Evolutionary conservation across 2,329 filamentous ascomycete genomes (phyloP).

Genomic region (Juglanconis sp.): DNA sequence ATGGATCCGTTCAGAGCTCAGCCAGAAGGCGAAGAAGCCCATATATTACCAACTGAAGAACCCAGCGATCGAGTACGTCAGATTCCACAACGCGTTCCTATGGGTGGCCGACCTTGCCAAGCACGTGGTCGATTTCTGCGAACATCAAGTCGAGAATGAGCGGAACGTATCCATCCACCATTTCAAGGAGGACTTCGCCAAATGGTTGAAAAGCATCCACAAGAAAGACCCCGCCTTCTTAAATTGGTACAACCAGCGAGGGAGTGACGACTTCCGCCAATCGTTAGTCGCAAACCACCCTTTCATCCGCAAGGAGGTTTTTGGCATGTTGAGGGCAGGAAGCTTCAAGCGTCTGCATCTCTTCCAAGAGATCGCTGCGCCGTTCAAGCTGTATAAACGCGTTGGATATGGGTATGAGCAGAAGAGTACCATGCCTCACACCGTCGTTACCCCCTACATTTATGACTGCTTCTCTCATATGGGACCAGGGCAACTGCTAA

Average conservation of each 20-base stretch:
- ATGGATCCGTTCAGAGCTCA: constrained; percentile 59
- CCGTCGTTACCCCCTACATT: constrained; percentile 69
- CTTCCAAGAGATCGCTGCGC: constrained; percentile 48
- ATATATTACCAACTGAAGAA: constrained; percentile 63
- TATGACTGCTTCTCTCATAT: constrained; percentile 62
- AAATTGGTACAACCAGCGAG: constrained; percentile 51
- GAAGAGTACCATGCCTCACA: constrained; percentile 32
- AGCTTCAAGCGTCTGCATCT: constrained; percentile 37
- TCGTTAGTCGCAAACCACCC: constrained; percentile 56
- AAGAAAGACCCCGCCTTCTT: constrained; percentile 37
- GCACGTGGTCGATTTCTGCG: constrained; percentile 67
- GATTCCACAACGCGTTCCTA: constrained; percentile 61
- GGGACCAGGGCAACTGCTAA: constrained; percentile 54
- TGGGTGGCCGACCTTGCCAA: constrained; percentile 73
- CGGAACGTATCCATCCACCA: constrained; percentile 46
- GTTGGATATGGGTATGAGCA: not conserved
- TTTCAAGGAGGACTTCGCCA: constrained; percentile 56
- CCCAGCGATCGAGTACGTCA: constrained; percentile 58
- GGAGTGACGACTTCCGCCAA: constrained; percentile 58
- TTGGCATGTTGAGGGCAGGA: constrained; percentile 40
- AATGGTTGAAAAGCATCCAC: constrained; percentile 53
- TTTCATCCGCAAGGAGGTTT: constrained; percentile 65
- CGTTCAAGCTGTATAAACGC: constrained; percentile 8
- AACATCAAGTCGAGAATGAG: constrained; percentile 27
- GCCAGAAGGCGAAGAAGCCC: constrained; percentile 27